Conservation (phyloP, 2,329 filamentous ascomycete genomes). For the Fusarium sp. region DNA sequence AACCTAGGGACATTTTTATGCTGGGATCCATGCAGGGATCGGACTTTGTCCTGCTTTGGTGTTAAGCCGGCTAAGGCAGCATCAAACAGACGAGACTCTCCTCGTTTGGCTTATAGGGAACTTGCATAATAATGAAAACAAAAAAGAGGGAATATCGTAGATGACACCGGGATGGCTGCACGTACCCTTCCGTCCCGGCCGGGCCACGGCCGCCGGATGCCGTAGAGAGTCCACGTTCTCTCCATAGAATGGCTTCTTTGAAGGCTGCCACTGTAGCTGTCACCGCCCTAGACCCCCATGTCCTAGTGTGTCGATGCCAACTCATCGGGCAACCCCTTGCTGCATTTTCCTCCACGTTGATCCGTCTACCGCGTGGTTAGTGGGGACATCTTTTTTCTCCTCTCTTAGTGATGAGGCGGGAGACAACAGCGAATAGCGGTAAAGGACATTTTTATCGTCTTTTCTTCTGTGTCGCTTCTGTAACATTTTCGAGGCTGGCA, state of each 20-base stretch:
- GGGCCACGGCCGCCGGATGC: constrained; percentile 15
- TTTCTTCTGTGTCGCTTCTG: not conserved
- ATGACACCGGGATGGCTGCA: constrained; percentile 2
- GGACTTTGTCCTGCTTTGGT: constrained; percentile 7
- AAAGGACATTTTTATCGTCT: not conserved
- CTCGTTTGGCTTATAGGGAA: constrained; percentile 4
- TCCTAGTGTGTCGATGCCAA: constrained; percentile 30
- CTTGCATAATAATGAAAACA: constrained; percentile 10
- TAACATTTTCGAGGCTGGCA: not conserved
- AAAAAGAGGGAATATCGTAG: not conserved
- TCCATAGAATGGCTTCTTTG: constrained; percentile 2
- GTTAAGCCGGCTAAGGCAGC: constrained; percentile 2
- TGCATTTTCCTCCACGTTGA: constrained; percentile 24
- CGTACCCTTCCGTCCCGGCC: constrained; percentile 14
- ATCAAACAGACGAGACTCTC: not conserved
- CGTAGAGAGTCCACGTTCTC: constrained; percentile 27
- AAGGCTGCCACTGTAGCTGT: constrained; percentile 16
- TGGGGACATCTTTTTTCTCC: constrained; percentile 8
- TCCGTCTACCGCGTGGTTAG: constrained; percentile 32
- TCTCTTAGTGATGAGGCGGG: not conserved
- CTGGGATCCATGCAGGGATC: constrained; percentile 22
- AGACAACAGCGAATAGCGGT: constrained; percentile 10
- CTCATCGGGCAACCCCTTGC: constrained; percentile 30
- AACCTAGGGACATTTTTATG: constrained; percentile 13
- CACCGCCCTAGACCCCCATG: constrained; percentile 17